These are phyloP conservation scores for Bruguiera hainesii DNA, from an alignment of 441 rosid species.

Conservation along the genomic window DNA sequence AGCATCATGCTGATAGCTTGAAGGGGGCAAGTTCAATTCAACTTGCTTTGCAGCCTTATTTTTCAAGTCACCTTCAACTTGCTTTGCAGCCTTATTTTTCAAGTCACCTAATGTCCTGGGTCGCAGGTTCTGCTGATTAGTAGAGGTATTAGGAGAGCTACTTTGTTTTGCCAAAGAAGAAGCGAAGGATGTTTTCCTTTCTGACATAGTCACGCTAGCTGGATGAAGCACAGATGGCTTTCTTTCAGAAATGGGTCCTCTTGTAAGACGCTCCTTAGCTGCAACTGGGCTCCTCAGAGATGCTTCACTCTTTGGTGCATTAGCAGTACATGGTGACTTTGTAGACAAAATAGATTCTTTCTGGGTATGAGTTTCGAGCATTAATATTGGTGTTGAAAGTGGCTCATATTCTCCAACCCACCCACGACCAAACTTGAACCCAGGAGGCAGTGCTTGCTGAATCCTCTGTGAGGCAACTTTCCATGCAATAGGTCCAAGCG, in stretches of 20 bases:
- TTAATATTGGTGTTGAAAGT: conserved; percentile 71
- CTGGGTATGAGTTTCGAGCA: conserved; percentile 40
- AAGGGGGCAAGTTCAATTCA: conserved; percentile 72
- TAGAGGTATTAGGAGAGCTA: conserved; percentile 24
- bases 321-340: conserved; percentile 33
- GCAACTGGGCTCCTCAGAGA: conserved; percentile 34
- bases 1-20: conserved; percentile 40
- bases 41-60: conserved; percentile 57
- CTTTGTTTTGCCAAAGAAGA: conserved; percentile 32
- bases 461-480: conserved; percentile 73
- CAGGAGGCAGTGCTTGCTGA: conserved; percentile 75
- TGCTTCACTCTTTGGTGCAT: conserved; percentile 28
- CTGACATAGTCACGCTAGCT: conserved; percentile 27
- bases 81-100: conserved; percentile 49
- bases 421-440: conserved; percentile 91
- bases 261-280: conserved; percentile 27
- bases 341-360: conserved; percentile 40
- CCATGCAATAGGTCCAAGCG: conserved; percentile 89
- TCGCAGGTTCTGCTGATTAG: conserved; percentile 39
- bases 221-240: conserved; percentile 36
- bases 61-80: conserved; percentile 54
- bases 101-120: conserved; percentile 34
- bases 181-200: conserved; percentile 39
- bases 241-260: conserved; percentile 30
- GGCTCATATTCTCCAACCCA: conserved; percentile 99